Conservation (phyloP, 1,139 yeast species). For the Pichia sp. region DNA sequence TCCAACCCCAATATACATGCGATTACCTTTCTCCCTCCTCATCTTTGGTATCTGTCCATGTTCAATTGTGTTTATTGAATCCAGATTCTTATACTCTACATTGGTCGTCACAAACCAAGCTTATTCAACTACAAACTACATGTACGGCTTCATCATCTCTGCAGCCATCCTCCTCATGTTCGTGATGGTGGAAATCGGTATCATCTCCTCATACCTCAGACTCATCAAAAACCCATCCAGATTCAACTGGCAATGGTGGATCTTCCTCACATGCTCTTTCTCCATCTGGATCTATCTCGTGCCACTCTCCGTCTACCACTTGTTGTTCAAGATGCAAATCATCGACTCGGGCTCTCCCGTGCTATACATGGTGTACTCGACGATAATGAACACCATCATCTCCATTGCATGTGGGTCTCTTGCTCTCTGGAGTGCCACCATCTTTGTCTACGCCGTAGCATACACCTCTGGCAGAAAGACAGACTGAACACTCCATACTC, state of each 20-base stretch:
- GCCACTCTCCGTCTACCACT: slow-evolving; percentile 67
- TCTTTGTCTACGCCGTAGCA: slow-evolving; percentile 59
- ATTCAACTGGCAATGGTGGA: slow-evolving; percentile 77
- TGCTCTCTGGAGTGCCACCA: slow-evolving; percentile 51
- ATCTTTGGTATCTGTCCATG: slow-evolving; percentile 74
- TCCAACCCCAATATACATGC: slow-evolving; percentile 35
- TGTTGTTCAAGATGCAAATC: slow-evolving; percentile 51
- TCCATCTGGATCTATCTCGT: slow-evolving; percentile 69
- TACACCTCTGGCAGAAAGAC: slow-evolving; percentile 47
- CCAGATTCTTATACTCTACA: slow-evolving; percentile 70
- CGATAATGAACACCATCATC: slow-evolving; percentile 58
- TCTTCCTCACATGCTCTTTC: slow-evolving; percentile 71
- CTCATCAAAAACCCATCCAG: slow-evolving; percentile 57
- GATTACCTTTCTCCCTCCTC: slow-evolving; percentile 28
- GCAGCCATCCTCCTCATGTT: slow-evolving; percentile 59
- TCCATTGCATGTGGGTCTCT: slow-evolving; percentile 77
- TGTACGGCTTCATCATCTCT: slow-evolving; percentile 73
- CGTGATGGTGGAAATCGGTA: slow-evolving; percentile 70
- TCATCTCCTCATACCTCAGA: slow-evolving; percentile 65
- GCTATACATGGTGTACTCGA: slow-evolving; percentile 70
- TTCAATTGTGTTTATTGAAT: slow-evolving; percentile 76
- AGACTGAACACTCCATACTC: no score
- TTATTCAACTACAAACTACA: slow-evolving; percentile 72
- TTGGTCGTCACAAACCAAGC: slow-evolving; percentile 59
- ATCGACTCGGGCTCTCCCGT: slow-evolving; percentile 69